Percentiles rank a stretch among this genome's conserved stretches.
Conservation (phyloP, 2,329 filamentous ascomycete genomes). For the Colletotrichum falcatum region DNA sequence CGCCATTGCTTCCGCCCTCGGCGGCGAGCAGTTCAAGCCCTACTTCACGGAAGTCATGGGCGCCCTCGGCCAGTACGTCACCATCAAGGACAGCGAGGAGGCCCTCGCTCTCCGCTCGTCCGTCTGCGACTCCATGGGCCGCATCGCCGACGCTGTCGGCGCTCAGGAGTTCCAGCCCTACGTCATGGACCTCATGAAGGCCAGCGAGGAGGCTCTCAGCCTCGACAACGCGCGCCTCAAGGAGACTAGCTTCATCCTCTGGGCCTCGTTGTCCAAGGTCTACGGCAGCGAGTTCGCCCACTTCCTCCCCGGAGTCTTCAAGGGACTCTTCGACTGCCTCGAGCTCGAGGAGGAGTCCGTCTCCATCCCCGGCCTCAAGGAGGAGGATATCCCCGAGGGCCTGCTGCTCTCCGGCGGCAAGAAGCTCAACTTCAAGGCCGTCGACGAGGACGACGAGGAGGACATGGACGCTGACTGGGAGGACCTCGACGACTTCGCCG, state of each 20-base stretch:
- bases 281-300: conserved; percentile 87
- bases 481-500: conserved; percentile 85
- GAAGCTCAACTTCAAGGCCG: conserved; percentile 81
- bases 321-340: conserved; percentile 84
- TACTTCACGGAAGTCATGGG: conserved; percentile 94
- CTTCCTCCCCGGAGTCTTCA: conserved; percentile 82
- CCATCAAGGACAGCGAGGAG: conserved; percentile 88
- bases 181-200: conserved; percentile 88
- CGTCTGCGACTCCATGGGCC: conserved; percentile 92
- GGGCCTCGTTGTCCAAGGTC: conserved; percentile 94
- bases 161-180: conserved; percentile 89
- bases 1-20: conserved; percentile 88
- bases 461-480: conserved; percentile 79
- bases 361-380: conserved; percentile 79
- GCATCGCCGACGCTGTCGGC: conserved; percentile 91
- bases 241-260: conserved; percentile 97
- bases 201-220: conserved; percentile 89
- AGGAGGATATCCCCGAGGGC: conserved; percentile 62
- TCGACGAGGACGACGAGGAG: conserved; percentile 65
- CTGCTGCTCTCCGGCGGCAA: conserved; percentile 83
- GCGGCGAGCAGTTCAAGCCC: conserved; percentile 85
- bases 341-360: conserved; percentile 91
- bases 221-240: conserved; percentile 91
- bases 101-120: conserved; percentile 91
- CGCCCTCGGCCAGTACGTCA: conserved; percentile 84